These are phyloP conservation scores for Tilletia caries DNA, from an alignment of 1,284 basidiomycete genomes.

Conservation along the genomic window DNA sequence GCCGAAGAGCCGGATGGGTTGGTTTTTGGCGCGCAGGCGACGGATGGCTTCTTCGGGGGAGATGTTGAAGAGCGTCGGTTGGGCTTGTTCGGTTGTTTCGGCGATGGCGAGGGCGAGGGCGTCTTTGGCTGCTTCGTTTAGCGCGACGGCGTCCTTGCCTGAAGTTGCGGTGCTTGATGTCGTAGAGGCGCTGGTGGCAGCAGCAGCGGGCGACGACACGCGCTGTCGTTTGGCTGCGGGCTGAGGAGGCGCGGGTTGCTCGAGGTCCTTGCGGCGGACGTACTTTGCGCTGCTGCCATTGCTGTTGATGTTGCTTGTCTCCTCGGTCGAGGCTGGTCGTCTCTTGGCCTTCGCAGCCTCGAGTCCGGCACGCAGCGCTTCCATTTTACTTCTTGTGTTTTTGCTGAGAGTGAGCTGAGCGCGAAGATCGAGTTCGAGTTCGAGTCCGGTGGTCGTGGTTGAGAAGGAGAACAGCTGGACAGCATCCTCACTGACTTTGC, in stretches of 20 bases:
- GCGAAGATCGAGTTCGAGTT: too few relatives aligned
- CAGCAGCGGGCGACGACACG: neutral
- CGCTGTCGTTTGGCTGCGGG: constrained; percentile 6
- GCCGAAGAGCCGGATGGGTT: constrained; percentile 90
- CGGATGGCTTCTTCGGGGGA: constrained; percentile 87
- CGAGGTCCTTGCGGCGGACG: constrained; percentile 1
- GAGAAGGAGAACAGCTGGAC: too few relatives aligned
- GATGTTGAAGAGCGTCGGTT: constrained; percentile 70
- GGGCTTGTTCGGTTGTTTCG: neutral
- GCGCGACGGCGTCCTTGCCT: neutral
- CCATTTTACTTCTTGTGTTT: too few relatives aligned
- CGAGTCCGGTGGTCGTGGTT: too few relatives aligned
- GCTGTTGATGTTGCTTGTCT: neutral
- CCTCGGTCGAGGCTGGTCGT: neutral
- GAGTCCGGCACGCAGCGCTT: constrained; percentile 12
- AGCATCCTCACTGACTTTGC: too few relatives aligned
- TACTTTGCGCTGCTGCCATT: neutral
- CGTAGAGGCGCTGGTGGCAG: neutral
- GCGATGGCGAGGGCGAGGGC: constrained; percentile 7
- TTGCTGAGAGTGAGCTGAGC: too few relatives aligned
- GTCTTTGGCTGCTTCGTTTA: constrained; percentile 1
- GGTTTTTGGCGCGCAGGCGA: constrained; percentile 80
- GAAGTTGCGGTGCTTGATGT: neutral
- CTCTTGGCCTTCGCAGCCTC: constrained; percentile 11
- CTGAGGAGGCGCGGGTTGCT: neutral